A percentile compares a stretch with the other conserved stretches of the same genome.
Evolutionary conservation across 768 basidiomycete genomes (phyloP).

Genomic region (Mycena capillaripes): DNA sequence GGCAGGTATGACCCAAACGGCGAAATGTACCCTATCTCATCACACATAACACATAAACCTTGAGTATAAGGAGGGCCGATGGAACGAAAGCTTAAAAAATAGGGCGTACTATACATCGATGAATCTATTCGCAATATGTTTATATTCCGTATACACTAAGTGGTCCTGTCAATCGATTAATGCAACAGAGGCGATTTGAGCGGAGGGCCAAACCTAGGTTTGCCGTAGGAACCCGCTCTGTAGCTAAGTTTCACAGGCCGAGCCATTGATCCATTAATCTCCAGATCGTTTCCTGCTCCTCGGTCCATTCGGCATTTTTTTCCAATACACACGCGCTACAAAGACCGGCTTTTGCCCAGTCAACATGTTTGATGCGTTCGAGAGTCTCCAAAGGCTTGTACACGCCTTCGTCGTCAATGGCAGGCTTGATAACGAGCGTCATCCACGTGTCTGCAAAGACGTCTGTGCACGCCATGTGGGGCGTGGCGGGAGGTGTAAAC

Average conservation of each 20-base stretch:
- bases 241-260: slow-evolving; percentile 26
- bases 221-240: slow-evolving; percentile 8
- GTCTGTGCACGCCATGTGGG: slow-evolving; percentile 83
- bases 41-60: too few relatives aligned
- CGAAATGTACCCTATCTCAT: neutral
- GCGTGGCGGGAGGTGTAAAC: slow-evolving; percentile 78
- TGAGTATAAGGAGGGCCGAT: neutral
- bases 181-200: slow-evolving; percentile 17
- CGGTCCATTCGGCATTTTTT: slow-evolving; percentile 77
- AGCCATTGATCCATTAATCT: slow-evolving; percentile 73
- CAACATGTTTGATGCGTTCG: slow-evolving; percentile 66
- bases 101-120: neutral
- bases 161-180: slow-evolving; percentile 15
- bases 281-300: slow-evolving; percentile 74
- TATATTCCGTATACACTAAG: too few relatives aligned
- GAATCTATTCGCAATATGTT: slow-evolving; percentile 10
- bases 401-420: slow-evolving; percentile 71
- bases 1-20: neutral
- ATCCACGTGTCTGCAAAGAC: slow-evolving; percentile 82
- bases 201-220: slow-evolving; percentile 22
- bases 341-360: slow-evolving; percentile 72
- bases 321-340: slow-evolving; percentile 70
- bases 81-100: neutral
- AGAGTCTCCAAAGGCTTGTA: slow-evolving; percentile 82
- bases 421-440: slow-evolving; percentile 75